phyloP scores from a whole-genome alignment of 2,329 filamentous ascomycete species.

The Epichloe gansuensis region DNA sequence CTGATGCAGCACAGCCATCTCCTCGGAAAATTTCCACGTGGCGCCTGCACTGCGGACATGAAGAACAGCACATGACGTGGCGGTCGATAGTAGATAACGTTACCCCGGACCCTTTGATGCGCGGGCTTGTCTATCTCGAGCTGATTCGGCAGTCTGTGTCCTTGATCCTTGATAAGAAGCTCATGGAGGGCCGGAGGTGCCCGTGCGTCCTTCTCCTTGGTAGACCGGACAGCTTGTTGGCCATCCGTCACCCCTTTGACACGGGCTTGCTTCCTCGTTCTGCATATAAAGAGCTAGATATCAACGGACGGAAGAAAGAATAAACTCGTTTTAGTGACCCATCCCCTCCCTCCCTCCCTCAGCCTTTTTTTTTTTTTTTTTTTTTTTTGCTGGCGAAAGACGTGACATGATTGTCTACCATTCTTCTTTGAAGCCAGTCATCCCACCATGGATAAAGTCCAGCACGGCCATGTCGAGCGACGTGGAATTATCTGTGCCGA shows the following conservation, averaged over 20 bases:
- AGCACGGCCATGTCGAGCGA: not conserved
- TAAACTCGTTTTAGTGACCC: not conserved
- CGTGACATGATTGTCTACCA: constrained; percentile 2
- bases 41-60: too few relatives aligned
- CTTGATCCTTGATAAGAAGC: not conserved
- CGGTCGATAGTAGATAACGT: too few relatives aligned
- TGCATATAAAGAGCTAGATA: not conserved
- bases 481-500: not conserved
- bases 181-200: not conserved
- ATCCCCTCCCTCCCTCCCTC: too few relatives aligned
- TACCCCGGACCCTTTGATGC: too few relatives aligned
- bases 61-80: too few relatives aligned
- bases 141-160: not conserved
- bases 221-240: not conserved
- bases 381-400: not conserved
- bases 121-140: too few relatives aligned
- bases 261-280: not conserved
- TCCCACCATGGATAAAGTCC: not conserved
- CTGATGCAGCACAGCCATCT: not conserved
- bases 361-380: not conserved
- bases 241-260: not conserved
- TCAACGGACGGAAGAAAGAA: not conserved
- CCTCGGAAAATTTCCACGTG: not conserved
- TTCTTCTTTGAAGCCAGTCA: constrained; percentile 1
- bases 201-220: not conserved